A percentile compares a stretch with the other conserved stretches of the same genome.
These are phyloP conservation scores for Pichia sp. DNA, from an alignment of 1,139 yeast species.

Conservation along the genomic window DNA sequence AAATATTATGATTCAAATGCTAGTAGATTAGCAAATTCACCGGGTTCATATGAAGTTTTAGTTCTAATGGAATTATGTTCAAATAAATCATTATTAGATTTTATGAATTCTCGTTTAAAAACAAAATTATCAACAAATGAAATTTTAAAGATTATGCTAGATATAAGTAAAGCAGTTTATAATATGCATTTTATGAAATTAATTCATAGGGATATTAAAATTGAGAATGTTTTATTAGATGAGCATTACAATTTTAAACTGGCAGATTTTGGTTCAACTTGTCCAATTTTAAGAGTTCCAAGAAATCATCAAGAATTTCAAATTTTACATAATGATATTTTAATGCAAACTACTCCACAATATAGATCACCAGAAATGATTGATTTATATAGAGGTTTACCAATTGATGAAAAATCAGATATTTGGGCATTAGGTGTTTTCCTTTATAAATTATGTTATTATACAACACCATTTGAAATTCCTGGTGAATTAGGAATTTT, in stretches of 20 bases:
- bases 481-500: conserved; percentile 65
- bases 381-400: conserved; percentile 57
- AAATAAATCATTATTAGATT: conserved; percentile 63
- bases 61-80: conserved; percentile 77
- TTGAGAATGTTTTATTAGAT: conserved; percentile 68
- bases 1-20: conserved; percentile 75
- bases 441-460: conserved; percentile 68
- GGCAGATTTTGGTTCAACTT: conserved; percentile 75
- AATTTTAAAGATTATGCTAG: conserved; percentile 60
- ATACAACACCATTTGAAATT: conserved; percentile 77
- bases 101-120: conserved; percentile 64
- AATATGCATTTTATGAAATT: conserved; percentile 63
- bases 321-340: conserved; percentile 55
- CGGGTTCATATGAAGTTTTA: conserved; percentile 61
- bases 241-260: conserved; percentile 49
- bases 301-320: conserved; percentile 56
- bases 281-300: conserved; percentile 58
- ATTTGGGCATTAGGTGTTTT: conserved; percentile 84
- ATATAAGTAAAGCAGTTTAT: conserved; percentile 59
- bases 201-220: conserved; percentile 72
- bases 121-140: conserved; percentile 58
- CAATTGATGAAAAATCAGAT: conserved; percentile 73
- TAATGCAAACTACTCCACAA: conserved; percentile 78
- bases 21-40: conserved; percentile 39
- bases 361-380: conserved; percentile 81